Percentiles rank a stretch among this genome's conserved stretches.
Conservation (phyloP, 768 basidiomycete genomes). For the Cyathus striatus region DNA sequence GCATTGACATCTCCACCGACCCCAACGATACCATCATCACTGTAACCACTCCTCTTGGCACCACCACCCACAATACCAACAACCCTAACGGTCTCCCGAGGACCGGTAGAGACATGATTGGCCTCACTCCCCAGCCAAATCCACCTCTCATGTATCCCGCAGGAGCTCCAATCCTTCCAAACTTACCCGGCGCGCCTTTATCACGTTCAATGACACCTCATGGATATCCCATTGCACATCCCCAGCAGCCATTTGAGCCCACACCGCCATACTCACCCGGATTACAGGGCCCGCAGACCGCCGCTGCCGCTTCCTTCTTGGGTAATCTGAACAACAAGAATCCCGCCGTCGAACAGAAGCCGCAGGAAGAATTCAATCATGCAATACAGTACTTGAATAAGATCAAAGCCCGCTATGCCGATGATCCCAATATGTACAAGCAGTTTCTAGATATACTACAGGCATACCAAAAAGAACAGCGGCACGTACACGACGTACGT, state of each 20-base stretch:
- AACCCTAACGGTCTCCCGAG: slow-evolving; percentile 18
- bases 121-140: slow-evolving; percentile 22
- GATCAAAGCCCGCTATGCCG: slow-evolving; percentile 88
- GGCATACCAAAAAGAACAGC: slow-evolving; percentile 82
- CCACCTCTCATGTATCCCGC: slow-evolving; percentile 19
- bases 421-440: slow-evolving; percentile 91
- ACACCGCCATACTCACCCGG: slow-evolving; percentile 45
- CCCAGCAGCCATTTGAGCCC: slow-evolving; percentile 30
- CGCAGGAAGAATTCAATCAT: slow-evolving; percentile 77
- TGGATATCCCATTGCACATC: slow-evolving; percentile 32
- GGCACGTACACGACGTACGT: slow-evolving; percentile 66
- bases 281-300: slow-evolving; percentile 40
- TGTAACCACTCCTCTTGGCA: slow-evolving; percentile 77
- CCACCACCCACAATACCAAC: slow-evolving; percentile 59
- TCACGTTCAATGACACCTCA: slow-evolving; percentile 57
- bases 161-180: slow-evolving; percentile 25
- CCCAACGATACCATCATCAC: slow-evolving; percentile 73
- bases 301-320: slow-evolving; percentile 62
- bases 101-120: slow-evolving; percentile 21
- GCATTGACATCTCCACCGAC: slow-evolving; percentile 80
- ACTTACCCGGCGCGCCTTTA: slow-evolving; percentile 22
- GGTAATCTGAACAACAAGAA: slow-evolving; percentile 52
- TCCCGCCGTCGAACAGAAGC: slow-evolving; percentile 41
- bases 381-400: slow-evolving; percentile 98
- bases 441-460: slow-evolving; percentile 87